Evolutionary conservation across 2,329 filamentous ascomycete species (phyloP), one percentile per base, ranked within the genome.

Genomic region (Epichloe sibirici): DNA sequence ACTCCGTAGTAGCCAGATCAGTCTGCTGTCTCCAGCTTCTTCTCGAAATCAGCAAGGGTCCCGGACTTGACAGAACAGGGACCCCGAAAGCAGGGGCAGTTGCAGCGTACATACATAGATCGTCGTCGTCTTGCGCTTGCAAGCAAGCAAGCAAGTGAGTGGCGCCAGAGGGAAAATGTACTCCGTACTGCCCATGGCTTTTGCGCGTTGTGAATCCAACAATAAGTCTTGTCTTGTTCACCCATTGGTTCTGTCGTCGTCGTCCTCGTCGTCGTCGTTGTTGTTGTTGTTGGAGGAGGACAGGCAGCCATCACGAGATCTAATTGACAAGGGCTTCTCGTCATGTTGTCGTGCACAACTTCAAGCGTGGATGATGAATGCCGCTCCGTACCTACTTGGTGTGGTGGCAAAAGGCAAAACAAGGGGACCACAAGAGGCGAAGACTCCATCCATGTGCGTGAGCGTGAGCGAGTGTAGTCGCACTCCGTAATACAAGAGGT

Each of bases 331-430:
- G 9, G 15, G 9, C 44, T 13, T 34, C 45, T 47, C 17, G 31
- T 38, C 45, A 47, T 12, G 5, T 15, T 39, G 37, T 13, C 31
- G 31, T 31, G 31, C 31, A 31, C 31, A 31, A 31, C 9, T 15
- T n/a, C 15, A 15, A 15, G 8, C n/a, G n/a, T 13, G 25, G 17
- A 21, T 17, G 2, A 21, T 34, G 37, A 15, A 42, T 40, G 23
- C 21, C 31, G n/a, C 28, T 15, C 44, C 15, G 31, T 50, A 50
- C 28, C 5, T 44, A 31, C 39, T 46, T 28, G 34, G 56, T 53
- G 51, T 49, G 49, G 54, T 53, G 52, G 55, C 55, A 52, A 57
- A 48, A 31, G 50, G 25, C n/a, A 38, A 46, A 51, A 51, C 45
- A 34, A 34, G 45, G 49, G 48, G 2, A 34, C 11, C 28, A 42